Conservation (phyloP, 352 stramenopile species). For the Phytophthora melonis region DNA sequence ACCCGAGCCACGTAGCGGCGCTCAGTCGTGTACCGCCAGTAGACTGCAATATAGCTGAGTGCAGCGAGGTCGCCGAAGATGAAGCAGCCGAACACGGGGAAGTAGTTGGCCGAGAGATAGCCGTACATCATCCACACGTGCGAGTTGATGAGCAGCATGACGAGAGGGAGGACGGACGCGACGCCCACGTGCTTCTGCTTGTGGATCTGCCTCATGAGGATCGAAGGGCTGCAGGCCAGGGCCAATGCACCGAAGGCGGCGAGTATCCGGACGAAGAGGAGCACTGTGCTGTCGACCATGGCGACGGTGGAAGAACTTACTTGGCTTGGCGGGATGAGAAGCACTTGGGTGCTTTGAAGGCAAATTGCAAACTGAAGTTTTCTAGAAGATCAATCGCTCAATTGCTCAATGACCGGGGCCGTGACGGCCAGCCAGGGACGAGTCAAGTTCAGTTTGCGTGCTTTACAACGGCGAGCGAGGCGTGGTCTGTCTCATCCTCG, state of each 20-base stretch:
- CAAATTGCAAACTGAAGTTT: constrained; percentile 21
- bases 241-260: constrained; percentile 39
- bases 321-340: neutral
- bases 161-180: constrained; percentile 49
- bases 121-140: constrained; percentile 61
- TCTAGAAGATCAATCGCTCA: constrained; percentile 1
- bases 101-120: constrained; percentile 50
- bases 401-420: neutral
- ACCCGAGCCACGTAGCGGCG: constrained; percentile 35
- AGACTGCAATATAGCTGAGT: constrained; percentile 52
- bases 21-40: constrained; percentile 52
- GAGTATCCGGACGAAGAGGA: constrained; percentile 40
- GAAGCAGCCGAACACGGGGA: constrained; percentile 53
- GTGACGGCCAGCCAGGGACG: constrained; percentile 5
- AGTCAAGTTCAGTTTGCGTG: neutral
- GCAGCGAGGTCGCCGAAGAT: constrained; percentile 39
- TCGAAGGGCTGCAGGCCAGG: constrained; percentile 52
- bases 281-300: constrained; percentile 32
- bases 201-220: constrained; percentile 49
- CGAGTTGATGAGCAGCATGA: constrained; percentile 43
- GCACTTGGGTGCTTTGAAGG: constrained; percentile 9
- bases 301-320: neutral
- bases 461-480: constrained; percentile 4
- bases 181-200: constrained; percentile 47
- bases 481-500: constrained; percentile 20